Base-by-base conservation (phyloP, 495 filamentous ascomycete genomes). In the Hypoxylon intermedium region DNA sequence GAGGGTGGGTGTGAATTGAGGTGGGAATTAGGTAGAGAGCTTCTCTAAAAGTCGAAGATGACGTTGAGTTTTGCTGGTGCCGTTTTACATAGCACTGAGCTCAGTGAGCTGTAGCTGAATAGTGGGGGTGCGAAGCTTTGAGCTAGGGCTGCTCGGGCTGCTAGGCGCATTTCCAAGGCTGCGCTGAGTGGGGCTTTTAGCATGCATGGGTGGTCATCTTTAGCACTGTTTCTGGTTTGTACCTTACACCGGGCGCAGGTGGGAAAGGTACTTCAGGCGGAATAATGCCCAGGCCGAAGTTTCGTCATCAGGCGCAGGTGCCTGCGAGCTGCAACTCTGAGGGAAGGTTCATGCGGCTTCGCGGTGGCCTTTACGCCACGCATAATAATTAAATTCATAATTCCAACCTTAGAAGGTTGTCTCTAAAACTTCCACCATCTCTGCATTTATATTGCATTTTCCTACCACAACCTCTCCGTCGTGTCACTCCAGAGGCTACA, bases 1-100 rank as follows among this genome's bases (percentile, higher is more conserved):
- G 12, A 56, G 41, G 33, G 31, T n/a, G n/a, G n/a, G n/a, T n/a
- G n/a, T n/a, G n/a, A n/a, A n/a, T n/a, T n/a, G n/a, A n/a, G n/a
- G n/a, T n/a, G n/a, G n/a, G n/a, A n/a, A n/a, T n/a, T n/a, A n/a
- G n/a, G n/a, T n/a, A n/a, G n/a, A n/a, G n/a, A n/a, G n/a, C n/a
- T n/a, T n/a, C n/a, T n/a, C n/a, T n/a, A n/a, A n/a, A n/a, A n/a
- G n/a, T n/a, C n/a, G 20, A 26, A 51, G 43, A 70, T 72, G 61
- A 66, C 55, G 60, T 65, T 58, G 57, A 63, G 57, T 40, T 57
- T 68, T 69, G 57, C 67, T 58, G n/a, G n/a, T n/a, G 60, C 48
- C 62, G 56, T 50, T 48, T 18, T 36, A 24, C 9, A 6, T 33
- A 3, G 44, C 43, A 49, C 18, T 9, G 52, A 63, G 4, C n/a